Conservation (phyloP, 768 basidiomycete species). For the Phlebiopsis gigantea region DNA sequence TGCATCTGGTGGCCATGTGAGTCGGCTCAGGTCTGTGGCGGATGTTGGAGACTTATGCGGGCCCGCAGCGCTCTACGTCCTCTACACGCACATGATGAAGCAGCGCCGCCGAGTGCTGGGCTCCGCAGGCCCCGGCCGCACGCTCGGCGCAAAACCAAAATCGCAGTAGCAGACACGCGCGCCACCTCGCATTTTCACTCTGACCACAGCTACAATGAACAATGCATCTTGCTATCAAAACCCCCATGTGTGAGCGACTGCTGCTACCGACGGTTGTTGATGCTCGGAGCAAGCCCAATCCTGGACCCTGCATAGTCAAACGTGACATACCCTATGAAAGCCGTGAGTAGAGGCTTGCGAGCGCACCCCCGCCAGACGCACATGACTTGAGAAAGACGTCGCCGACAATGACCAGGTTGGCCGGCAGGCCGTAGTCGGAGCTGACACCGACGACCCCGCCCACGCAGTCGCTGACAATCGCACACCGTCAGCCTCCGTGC, state of each 20-base stretch:
- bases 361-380: slow-evolving; percentile 25
- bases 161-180: slow-evolving; percentile 12
- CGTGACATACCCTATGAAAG: slow-evolving; percentile 46
- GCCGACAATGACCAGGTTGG: slow-evolving; percentile 55
- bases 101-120: slow-evolving; percentile 53
- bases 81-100: slow-evolving; percentile 57
- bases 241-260: too few relatives aligned
- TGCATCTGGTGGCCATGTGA: slow-evolving; percentile 86
- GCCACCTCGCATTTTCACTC: neutral
- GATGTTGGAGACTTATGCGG: neutral
- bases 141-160: slow-evolving; percentile 32
- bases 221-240: too few relatives aligned
- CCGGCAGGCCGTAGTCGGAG: slow-evolving; percentile 34
- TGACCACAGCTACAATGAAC: neutral
- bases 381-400: slow-evolving; percentile 67
- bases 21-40: slow-evolving; percentile 22
- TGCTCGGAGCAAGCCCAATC: slow-evolving; percentile 54
- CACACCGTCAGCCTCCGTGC: neutral
- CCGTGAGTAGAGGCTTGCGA: neutral
- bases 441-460: slow-evolving; percentile 48
- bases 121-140: slow-evolving; percentile 23
- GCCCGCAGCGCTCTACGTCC: slow-evolving; percentile 40
- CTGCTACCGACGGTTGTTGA: slow-evolving; percentile 34
- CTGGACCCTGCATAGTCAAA: slow-evolving; percentile 55
- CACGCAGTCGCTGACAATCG: slow-evolving; percentile 40